Percentiles rank a stretch among this genome's conserved stretches.
phyloP scores from a whole-genome alignment of 805 yeast genomes.

The Kluyveromyces aestuarii region DNA sequence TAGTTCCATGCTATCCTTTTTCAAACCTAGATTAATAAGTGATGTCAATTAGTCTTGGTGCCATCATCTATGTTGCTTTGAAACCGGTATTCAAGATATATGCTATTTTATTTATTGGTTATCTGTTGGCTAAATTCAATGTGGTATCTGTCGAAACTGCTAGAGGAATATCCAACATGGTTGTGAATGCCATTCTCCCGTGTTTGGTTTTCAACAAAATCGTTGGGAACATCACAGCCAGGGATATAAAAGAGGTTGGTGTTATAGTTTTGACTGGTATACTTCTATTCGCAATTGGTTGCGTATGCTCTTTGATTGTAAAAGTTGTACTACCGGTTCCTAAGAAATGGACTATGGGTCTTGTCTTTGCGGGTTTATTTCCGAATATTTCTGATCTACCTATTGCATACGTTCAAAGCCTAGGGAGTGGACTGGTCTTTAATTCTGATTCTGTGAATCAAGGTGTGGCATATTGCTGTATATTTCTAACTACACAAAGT shows the following conservation, averaged over 20 bases:
- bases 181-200: slow-evolving; percentile 64
- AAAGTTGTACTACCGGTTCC: slow-evolving; percentile 52
- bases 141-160: slow-evolving; percentile 59
- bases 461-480: slow-evolving; percentile 76
- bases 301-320: slow-evolving; percentile 32
- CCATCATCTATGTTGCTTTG: slow-evolving; percentile 65
- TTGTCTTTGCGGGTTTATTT: slow-evolving; percentile 60
- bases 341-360: slow-evolving; percentile 67
- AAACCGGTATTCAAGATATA: slow-evolving; percentile 85
- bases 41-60: slow-evolving; percentile 35
- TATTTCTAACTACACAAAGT: slow-evolving; percentile 58
- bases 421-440: slow-evolving; percentile 53
- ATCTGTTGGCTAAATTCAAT: slow-evolving; percentile 49
- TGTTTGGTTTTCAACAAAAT: slow-evolving; percentile 68
- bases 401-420: slow-evolving; percentile 69
- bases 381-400: slow-evolving; percentile 81
- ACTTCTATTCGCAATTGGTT: slow-evolving; percentile 39
- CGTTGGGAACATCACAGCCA: slow-evolving; percentile 53
- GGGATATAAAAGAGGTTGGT: slow-evolving; percentile 65
- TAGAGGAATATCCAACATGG: slow-evolving; percentile 58
- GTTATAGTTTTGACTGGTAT: slow-evolving; percentile 44
- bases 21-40: neutral
- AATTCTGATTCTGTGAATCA: slow-evolving; percentile 44
- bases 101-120: slow-evolving; percentile 61
- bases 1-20: slow-evolving; percentile 3